Conservation (phyloP, 495 filamentous ascomycete species). For the Oleoguttula mirabilis region DNA sequence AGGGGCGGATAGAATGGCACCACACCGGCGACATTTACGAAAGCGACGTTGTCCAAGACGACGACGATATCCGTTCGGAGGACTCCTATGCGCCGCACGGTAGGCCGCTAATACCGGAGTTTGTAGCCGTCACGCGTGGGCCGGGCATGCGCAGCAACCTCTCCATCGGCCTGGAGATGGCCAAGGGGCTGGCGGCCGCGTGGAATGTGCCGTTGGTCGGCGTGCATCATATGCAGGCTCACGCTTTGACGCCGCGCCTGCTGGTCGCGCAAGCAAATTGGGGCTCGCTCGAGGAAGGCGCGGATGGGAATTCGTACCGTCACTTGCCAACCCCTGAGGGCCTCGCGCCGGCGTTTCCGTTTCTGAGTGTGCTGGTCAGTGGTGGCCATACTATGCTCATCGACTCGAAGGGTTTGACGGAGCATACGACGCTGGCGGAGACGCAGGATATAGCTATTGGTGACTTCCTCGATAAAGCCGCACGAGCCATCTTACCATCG, state of each 20-base stretch:
- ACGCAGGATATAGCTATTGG: constrained; percentile 69
- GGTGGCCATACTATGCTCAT: constrained; percentile 86
- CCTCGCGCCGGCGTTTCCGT: constrained; percentile 51
- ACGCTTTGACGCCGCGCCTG: constrained; percentile 79
- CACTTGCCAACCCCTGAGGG: constrained; percentile 2
- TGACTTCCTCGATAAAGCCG: constrained; percentile 73
- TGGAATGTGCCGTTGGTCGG: constrained; percentile 72
- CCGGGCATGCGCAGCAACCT: constrained; percentile 76
- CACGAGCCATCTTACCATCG: constrained; percentile 56
- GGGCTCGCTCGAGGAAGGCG: neutral
- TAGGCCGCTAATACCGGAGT: constrained; percentile 23
- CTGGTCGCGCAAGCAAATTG: constrained; percentile 37
- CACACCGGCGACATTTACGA: neutral
- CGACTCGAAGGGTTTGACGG: constrained; percentile 49
- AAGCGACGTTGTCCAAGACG: too few relatives aligned
- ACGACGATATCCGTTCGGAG: neutral
- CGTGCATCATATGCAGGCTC: constrained; percentile 95
- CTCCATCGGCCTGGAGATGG: constrained; percentile 63
- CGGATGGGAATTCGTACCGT: neutral
- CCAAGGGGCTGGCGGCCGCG: constrained; percentile 75
- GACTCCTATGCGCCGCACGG: neutral
- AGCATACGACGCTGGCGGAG: constrained; percentile 60
- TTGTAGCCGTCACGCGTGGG: constrained; percentile 75
- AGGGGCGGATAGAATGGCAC: constrained; percentile 35
- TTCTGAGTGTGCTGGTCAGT: constrained; percentile 78